Evolutionary conservation across 2,329 filamentous ascomycete genomes (phyloP), one percentile per base, ranked within the genome.

Genomic region (Cryphonectria japonica): DNA sequence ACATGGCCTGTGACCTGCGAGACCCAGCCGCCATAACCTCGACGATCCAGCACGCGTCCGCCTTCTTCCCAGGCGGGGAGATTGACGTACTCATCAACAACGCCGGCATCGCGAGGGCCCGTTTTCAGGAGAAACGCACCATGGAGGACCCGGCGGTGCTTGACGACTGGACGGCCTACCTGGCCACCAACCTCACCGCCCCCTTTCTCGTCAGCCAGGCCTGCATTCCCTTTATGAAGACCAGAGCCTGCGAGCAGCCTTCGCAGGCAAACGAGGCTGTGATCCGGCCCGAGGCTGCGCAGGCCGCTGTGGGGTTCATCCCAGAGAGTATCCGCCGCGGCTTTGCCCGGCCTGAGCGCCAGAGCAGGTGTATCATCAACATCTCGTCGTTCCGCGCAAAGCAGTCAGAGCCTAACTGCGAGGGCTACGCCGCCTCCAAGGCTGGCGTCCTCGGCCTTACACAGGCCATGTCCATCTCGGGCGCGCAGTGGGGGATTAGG

Each of bases 171-270:
- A 77, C 79, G 72, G 83, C 83, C 22, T 80, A 80, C 68, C 79
- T 85, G 13, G 83, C 85, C 65, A 85, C 82, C 39, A 85, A 85
- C 69, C 79, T 85, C 14, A 85, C 82, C 2, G 81, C 79, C 4
- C 81, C 82, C 0, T 85, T 85, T 72, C 82, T 79, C 14, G 80
- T 84, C 75, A 82, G 78, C 29, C 83, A 85, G 75, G 83, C 84
- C 26, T 83, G 81, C 66, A 78, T 85, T 14, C 82, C 83, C 0
- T 84, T 81, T 75, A 85, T 85, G 83, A 83, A 83, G 70, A 43
- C 59, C 41, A 41, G 67, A 37, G 70, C 68, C 22, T 26, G n/a
- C 50, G 50, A 57, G 52, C 11, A 26, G 26, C 11, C 54, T 26
- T 26, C 16, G 19, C 16, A 61, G 16, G 32, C 37, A 8, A 74